Evolutionary conservation across 768 basidiomycete genomes (phyloP).

Genomic region (Artomyces pyxidatus): DNA sequence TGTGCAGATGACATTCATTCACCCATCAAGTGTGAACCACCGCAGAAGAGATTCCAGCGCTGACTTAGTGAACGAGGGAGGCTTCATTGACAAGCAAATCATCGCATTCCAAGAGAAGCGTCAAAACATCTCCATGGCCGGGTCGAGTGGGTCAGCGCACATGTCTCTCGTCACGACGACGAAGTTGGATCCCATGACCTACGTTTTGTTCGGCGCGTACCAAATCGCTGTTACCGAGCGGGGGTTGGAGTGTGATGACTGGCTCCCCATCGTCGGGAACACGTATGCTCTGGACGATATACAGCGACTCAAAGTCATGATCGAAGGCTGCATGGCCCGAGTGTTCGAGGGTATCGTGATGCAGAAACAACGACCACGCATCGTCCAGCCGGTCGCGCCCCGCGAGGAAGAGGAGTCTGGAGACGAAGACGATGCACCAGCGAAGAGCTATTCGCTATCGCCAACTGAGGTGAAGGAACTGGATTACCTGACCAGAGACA

Average conservation of each 20-base stretch:
- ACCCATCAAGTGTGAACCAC: constrained; percentile 81
- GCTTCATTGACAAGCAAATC: constrained; percentile 54
- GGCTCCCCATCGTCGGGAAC: constrained; percentile 79
- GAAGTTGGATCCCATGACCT: constrained; percentile 79
- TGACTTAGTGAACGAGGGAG: constrained; percentile 20
- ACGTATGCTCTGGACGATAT: constrained; percentile 71
- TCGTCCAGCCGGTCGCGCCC: constrained; percentile 27
- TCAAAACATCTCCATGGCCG: constrained; percentile 52
- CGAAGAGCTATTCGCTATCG: constrained; percentile 47
- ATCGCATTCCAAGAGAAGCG: constrained; percentile 82
- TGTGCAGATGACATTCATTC: constrained; percentile 63
- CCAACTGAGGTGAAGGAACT: constrained; percentile 67
- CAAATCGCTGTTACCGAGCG: constrained; percentile 58
- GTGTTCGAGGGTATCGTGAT: constrained; percentile 79
- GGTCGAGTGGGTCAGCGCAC: constrained; percentile 29
- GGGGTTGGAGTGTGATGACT: constrained; percentile 82
- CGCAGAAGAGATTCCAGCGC: constrained; percentile 42
- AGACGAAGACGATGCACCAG: constrained; percentile 41
- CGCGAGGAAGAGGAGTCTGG: constrained; percentile 49
- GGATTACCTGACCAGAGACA: constrained; percentile 62
- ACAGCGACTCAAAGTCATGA: constrained; percentile 67
- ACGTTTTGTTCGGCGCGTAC: constrained; percentile 87
- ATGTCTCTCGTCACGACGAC: constrained; percentile 77
- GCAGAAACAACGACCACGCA: constrained; percentile 31
- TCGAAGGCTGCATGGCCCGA: constrained; percentile 81